phyloP scores from a whole-genome alignment of 139 green algal genomes.

The Marvania coccoides region DNA sequence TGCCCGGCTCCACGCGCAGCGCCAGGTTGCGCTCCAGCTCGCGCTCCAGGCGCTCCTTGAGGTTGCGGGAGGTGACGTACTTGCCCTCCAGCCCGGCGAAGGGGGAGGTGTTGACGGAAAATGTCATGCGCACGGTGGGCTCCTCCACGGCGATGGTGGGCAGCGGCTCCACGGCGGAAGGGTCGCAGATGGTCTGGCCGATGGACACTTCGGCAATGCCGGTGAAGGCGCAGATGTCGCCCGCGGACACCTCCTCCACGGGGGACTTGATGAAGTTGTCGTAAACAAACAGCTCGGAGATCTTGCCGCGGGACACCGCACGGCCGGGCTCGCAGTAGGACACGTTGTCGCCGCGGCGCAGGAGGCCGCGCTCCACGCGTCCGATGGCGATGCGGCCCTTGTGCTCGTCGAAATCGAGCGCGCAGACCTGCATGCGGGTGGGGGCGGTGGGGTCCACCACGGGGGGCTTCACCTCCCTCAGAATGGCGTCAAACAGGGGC shows the following conservation, averaged over 20 bases:
- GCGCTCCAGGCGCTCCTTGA: constrained; percentile 45
- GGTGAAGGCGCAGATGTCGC: constrained; percentile 89
- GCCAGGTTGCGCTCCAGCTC: constrained; percentile 96
- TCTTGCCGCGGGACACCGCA: constrained; percentile 30
- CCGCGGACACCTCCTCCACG: constrained; percentile 70
- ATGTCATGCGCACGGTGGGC: constrained; percentile 96
- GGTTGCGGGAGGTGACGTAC: constrained; percentile 86
- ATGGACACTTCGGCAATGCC: constrained; percentile 73
- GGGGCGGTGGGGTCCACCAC: constrained; percentile 55
- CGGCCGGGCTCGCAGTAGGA: constrained; percentile 32
- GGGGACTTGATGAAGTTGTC: constrained; percentile 74
- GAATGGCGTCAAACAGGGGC: constrained; percentile 90
- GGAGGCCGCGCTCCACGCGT: constrained; percentile 65
- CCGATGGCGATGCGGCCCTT: constrained; percentile 94
- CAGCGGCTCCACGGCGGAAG: constrained; percentile 53
- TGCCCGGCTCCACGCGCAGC: constrained; percentile 83
- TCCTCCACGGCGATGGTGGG: constrained; percentile 95
- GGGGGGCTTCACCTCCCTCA: constrained; percentile 72
- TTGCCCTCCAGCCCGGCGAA: constrained; percentile 96
- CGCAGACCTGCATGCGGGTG: constrained; percentile 74
- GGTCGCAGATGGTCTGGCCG: constrained; percentile 87
- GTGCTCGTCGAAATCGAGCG: constrained; percentile 93
- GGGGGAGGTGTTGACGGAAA: constrained; percentile 89
- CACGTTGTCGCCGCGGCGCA: constrained; percentile 51
- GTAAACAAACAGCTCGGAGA: constrained; percentile 95